A percentile compares a stretch with the other conserved stretches of the same genome.
Evolutionary conservation across 176 grass and related monocot genomes (phyloP).

Genomic region (Canna indica): DNA sequence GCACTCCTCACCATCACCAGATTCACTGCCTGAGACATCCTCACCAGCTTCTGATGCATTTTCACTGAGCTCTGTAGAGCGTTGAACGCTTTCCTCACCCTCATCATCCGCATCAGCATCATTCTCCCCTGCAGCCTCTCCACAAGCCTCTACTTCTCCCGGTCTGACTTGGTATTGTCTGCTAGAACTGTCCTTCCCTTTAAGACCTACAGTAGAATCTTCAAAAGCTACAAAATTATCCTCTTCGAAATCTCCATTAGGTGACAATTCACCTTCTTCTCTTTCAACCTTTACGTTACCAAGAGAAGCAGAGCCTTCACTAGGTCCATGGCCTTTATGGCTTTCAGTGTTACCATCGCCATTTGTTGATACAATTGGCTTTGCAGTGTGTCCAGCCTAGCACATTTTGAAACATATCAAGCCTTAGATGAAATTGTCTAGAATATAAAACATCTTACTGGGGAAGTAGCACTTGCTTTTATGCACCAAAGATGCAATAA

Average conservation of each 20-base stretch:
- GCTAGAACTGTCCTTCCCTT: constrained; percentile 26
- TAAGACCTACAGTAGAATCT: constrained; percentile 12
- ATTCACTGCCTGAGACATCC: constrained; percentile 23
- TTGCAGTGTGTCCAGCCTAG: constrained; percentile 21
- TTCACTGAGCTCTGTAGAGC: constrained; percentile 13
- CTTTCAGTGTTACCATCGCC: not conserved
- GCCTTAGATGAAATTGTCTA: not conserved
- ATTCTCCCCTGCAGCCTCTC: constrained; percentile 10
- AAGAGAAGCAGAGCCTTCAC: constrained; percentile 18
- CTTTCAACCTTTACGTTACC: constrained; percentile 40
- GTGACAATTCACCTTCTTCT: constrained; percentile 71
- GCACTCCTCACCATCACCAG: constrained; percentile 30
- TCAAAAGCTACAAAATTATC: constrained; percentile 37
- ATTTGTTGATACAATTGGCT: constrained; percentile 20
- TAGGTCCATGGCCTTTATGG: constrained; percentile 11
- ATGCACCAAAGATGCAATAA: constrained; percentile 8
- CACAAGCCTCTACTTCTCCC: constrained; percentile 9
- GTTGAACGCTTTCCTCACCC: constrained; percentile 19
- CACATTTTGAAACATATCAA: constrained; percentile 14
- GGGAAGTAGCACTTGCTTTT: constrained; percentile 8
- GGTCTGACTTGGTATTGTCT: not conserved
- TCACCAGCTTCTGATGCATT: constrained; percentile 22
- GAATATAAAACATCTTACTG: constrained; percentile 6
- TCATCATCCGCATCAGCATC: constrained; percentile 23
- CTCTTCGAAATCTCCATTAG: constrained; percentile 50